Evolutionary conservation across 2,329 filamentous ascomycete species (phyloP).

Genomic region (Colletotrichum plurivorum): DNA sequence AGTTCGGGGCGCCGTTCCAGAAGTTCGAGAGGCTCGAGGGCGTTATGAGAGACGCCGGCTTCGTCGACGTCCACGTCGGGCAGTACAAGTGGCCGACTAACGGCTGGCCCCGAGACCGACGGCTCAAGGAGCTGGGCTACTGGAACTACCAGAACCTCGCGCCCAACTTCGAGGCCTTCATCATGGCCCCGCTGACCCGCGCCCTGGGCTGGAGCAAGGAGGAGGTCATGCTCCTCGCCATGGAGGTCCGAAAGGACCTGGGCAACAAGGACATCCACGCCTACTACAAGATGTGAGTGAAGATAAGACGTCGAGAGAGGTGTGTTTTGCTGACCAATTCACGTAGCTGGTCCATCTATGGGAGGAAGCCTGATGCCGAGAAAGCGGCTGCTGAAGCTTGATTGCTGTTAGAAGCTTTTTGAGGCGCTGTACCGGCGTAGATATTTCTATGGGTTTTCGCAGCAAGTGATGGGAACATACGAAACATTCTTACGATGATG

Average conservation of each 20-base stretch:
- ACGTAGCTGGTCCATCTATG: background rate
- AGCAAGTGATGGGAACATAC: too few relatives aligned
- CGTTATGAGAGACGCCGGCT: constrained; percentile 72
- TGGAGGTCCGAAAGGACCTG: background rate
- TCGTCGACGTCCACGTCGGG: background rate
- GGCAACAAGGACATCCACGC: background rate
- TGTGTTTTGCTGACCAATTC: background rate
- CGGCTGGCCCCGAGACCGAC: constrained; percentile 48
- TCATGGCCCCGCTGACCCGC: constrained; percentile 54
- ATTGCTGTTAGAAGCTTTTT: too few relatives aligned
- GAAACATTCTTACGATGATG: too few relatives aligned
- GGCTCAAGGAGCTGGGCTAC: constrained; percentile 47
- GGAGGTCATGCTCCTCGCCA: background rate
- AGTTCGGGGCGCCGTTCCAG: background rate
- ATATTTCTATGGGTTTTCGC: too few relatives aligned
- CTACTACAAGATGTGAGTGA: background rate
- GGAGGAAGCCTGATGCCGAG: background rate
- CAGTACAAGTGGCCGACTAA: constrained; percentile 48
- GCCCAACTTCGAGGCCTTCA: constrained; percentile 47
- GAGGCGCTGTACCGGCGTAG: too few relatives aligned
- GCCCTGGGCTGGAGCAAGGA: constrained; percentile 42
- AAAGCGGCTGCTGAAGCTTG: background rate
- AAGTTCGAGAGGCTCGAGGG: constrained; percentile 60
- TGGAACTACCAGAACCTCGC: constrained; percentile 3
- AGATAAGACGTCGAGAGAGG: background rate